Percentiles rank a stretch among this genome's conserved stretches.
These are phyloP conservation scores for Botrytis fabae DNA, from an alignment of 2,329 filamentous ascomycete species.

Conservation along the genomic window DNA sequence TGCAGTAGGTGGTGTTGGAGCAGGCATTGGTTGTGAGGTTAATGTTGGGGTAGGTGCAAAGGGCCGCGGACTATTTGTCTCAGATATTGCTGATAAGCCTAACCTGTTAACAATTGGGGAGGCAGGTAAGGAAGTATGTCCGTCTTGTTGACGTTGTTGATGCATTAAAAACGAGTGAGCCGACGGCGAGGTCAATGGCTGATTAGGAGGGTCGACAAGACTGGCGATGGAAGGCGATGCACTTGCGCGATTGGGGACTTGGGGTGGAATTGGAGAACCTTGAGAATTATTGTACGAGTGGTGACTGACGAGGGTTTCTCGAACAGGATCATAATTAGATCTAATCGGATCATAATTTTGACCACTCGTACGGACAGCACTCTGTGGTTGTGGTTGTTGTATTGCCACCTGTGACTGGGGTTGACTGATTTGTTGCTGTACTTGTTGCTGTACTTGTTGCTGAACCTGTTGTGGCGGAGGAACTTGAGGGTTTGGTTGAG, in stretches of 20 bases:
- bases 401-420: conserved; percentile 30
- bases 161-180: conserved; percentile 42
- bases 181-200: conserved; percentile 38
- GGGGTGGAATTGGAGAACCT: conserved; percentile 47
- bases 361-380: conserved; percentile 64
- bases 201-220: conserved; percentile 71
- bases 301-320: conserved; percentile 56
- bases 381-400: conserved; percentile 44
- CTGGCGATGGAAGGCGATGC: conserved; percentile 90
- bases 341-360: conserved; percentile 90
- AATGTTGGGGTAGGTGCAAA: conserved; percentile 17
- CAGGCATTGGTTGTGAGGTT: conserved; percentile 14
- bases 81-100: conserved; percentile 29
- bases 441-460: background rate
- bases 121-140: conserved; percentile 35
- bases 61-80: conserved; percentile 6
- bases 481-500: conserved; percentile 17
- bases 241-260: conserved; percentile 68
- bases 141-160: conserved; percentile 34
- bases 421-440: conserved; percentile 11
- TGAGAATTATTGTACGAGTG: conserved; percentile 48
- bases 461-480: conserved; percentile 6
- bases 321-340: conserved; percentile 65
- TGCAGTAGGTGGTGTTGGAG: conserved; percentile 10
- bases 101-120: conserved; percentile 38